Evolutionary conservation across 768 basidiomycete genomes (phyloP), one percentile per base, ranked within the genome.

Genomic region (Psilocybe cubensis): DNA sequence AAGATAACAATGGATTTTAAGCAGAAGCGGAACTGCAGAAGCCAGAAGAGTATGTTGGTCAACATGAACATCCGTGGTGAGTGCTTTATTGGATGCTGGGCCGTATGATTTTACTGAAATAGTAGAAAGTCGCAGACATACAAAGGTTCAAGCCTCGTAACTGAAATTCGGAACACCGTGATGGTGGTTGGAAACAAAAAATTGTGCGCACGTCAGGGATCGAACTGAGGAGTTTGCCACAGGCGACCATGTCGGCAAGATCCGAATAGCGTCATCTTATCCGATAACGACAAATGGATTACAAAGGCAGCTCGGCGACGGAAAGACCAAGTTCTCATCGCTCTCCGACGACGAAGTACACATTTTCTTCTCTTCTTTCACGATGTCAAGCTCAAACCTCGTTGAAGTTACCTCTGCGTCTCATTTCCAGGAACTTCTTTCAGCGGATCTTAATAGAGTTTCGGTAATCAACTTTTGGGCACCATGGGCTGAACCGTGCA

Each of bases 381-480:
- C 46, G 28, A 72, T 69, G 68, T 45, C 70, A 20, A 63, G 54
- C 54, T 55, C 67, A 25, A 79, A 81, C 61, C 55, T 73, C 44
- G 42, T 72, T 52, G 56, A 74, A 52, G 81, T 96, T 48, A 68
- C 73, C 21, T 90, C 91, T 3, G 72, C 92, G 1, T 74, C 81
- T 1, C 83, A 92, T 48, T 94, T 98, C 74, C 85, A 92, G 69
- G 67, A 75, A 6, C 72, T 92, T 8, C 84, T 98, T 45, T 87
- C 86, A 0, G 67, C 72, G 20, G 96, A 98, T 73, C 83, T 99
- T 29, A 73, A 82, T 18, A 79, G 91, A 20, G 82, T 96, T 21
- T 95, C 95, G 3, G 78, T 96, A 33, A 86, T 97, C 68, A 93
- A 91, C 75, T 99, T 98, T 72, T 96, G 94, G 91, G 92, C 96